Base-by-base conservation (phyloP, 2,329 filamentous ascomycete genomes). In the Fusarium concolor region DNA sequence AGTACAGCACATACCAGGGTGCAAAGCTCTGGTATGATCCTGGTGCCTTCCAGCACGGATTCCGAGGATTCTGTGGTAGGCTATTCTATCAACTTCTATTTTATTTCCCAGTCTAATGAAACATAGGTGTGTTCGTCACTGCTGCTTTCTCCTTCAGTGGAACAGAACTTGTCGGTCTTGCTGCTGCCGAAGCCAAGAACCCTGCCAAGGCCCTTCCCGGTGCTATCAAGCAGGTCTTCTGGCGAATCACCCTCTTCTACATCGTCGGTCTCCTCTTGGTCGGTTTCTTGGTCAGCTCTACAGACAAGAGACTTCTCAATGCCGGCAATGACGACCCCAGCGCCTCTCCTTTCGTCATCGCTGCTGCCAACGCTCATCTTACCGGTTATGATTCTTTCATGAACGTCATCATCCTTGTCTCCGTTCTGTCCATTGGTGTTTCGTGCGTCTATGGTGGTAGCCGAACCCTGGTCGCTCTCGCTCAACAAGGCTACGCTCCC, bases 191-290 rank as follows among this genome's bases (percentile, higher is more conserved):
- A 77, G 87, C 90, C 0, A 79, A 81, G 11, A 92, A 92, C 74
- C 91, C 91, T 0, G 85, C 87, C 57, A 89, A 92, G 74, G 87
- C 90, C 0, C 85, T 97, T 2, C 94, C 94, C 0, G 89, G 88
- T 3, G 94, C 94, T 7, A 90, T 95, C 73, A 96, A 96, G 81
- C 93, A 96, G 76, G 92, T 87, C 31, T 87, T 87, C 60, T 87
- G 85, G 84, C 83, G 85, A 68, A 86, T 87, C 62, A 85, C 82
- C 0, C 74, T 86, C 64, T 87, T 87, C 67, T 87, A 87, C 65
- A 77, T 87, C 45, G 77, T 87, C 4, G 84, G 84, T 35, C 79
- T 87, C 15, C 79, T 84, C 52, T 82, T 86, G 12, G 81, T 86
- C 17, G 85, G 85, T 15, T 78, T 87, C 7, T 75, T 87, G 7